Conservation (phyloP, 1,284 basidiomycete genomes). For the Inonotus hispidus region DNA sequence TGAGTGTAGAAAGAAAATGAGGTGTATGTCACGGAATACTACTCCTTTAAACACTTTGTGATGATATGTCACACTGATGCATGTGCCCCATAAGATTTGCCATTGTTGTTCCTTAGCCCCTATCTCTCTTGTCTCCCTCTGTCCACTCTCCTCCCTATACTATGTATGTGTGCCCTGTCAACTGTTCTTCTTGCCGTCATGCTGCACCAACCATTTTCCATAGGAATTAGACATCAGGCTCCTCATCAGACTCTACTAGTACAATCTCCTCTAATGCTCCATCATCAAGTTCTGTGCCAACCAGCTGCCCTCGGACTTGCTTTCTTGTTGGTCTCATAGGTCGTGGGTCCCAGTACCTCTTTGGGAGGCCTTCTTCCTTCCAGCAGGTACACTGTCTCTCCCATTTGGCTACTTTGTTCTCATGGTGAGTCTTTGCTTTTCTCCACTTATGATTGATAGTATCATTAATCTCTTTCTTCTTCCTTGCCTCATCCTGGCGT, state of each 20-base stretch:
- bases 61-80: too few species aligned
- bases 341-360: not conserved
- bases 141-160: too few species aligned
- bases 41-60: too few species aligned
- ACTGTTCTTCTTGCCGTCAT: too few species aligned
- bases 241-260: not conserved
- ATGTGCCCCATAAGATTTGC: too few species aligned
- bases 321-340: not conserved
- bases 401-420: not conserved
- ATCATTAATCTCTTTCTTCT: not conserved
- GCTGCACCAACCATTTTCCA: too few species aligned
- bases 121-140: too few species aligned
- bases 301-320: not conserved
- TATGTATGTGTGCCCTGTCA: too few species aligned
- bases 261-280: not conserved
- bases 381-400: not conserved
- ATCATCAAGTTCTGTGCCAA: not conserved
- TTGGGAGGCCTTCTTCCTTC: not conserved
- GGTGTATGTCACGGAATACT: too few species aligned
- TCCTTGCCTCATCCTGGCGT: not conserved
- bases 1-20: too few species aligned
- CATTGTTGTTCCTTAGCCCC: too few species aligned
- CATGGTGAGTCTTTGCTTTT: not conserved
- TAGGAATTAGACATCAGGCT: too few species aligned
- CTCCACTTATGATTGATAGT: not conserved